Conservation (phyloP, 169 alveolate species). For the Fabrea salina region DNA sequence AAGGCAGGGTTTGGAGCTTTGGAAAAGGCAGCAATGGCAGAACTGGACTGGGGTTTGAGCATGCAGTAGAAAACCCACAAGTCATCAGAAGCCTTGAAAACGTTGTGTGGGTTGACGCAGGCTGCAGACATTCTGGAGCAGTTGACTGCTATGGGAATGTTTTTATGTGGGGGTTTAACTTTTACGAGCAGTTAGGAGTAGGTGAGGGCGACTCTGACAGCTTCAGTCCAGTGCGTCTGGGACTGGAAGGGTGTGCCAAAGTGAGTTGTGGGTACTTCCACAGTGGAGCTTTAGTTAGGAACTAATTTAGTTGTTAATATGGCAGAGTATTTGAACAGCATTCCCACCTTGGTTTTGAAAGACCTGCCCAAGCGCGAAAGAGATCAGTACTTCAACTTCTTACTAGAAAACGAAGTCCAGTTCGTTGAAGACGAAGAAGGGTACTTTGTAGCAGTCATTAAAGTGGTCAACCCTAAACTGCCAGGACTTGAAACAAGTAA, state of each 20-base stretch:
- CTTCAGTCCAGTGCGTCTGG: too few relatives aligned
- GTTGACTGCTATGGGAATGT: conserved; percentile 55
- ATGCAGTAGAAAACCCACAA: conserved; percentile 35
- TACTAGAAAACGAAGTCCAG: conserved; percentile 56
- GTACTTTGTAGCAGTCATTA: conserved; percentile 48
- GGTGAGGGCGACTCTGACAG: conserved; percentile 37
- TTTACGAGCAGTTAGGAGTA: conserved; percentile 74
- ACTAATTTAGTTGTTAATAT: too few relatives aligned
- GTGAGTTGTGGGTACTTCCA: conserved; percentile 23
- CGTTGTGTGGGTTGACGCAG: conserved; percentile 63
- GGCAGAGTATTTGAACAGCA: conserved; percentile 39
- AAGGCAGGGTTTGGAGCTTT: conserved; percentile 56
- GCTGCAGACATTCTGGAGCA: conserved; percentile 74
- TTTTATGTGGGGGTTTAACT: conserved; percentile 81
- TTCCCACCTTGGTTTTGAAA: conserved; percentile 50
- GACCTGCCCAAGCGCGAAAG: conserved; percentile 52
- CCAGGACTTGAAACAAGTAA: too few relatives aligned
- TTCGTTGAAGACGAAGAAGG: conserved; percentile 54
- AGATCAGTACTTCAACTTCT: conserved; percentile 48
- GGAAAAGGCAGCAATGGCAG: conserved; percentile 76
- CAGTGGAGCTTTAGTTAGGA: too few relatives aligned
- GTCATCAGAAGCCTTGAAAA: conserved; percentile 26
- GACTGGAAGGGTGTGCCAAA: too few relatives aligned
- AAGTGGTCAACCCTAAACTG: conserved; percentile 52
- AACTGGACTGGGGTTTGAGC: conserved; percentile 61